Evolutionary conservation across 371 early-diverging fungal genomes (phyloP).

Genomic region (Mucor mucedo): DNA sequence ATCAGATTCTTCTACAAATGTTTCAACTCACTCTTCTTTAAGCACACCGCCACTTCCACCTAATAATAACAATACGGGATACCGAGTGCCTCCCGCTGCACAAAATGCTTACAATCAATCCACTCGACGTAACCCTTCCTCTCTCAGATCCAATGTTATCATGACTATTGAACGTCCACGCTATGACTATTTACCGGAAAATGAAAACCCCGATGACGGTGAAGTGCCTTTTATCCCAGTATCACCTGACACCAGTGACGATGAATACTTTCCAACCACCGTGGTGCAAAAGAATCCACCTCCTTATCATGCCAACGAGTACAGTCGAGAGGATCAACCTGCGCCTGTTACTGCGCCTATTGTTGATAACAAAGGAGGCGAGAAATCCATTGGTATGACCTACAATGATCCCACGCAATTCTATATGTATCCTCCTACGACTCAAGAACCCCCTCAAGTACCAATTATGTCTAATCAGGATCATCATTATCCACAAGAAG

Average conservation of each 20-base stretch:
- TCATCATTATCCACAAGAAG: no score
- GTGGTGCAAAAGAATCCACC: neutral
- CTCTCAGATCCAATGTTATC: constrained; percentile 25
- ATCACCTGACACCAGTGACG: constrained; percentile 39
- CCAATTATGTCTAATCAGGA: neutral
- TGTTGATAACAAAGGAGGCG: neutral
- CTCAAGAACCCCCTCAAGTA: constrained; percentile 5
- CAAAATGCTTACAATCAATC: neutral
- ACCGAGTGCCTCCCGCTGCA: neutral
- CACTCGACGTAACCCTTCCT: constrained; percentile 12
- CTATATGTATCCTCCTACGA: constrained; percentile 11
- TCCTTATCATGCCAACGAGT: constrained; percentile 4
- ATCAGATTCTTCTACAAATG: constrained; percentile 7
- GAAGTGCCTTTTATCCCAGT: constrained; percentile 36
- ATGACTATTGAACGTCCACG: constrained; percentile 35
- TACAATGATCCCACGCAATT: constrained; percentile 13
- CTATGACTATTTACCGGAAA: constrained; percentile 17
- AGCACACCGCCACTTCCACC: neutral
- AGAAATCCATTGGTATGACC: neutral
- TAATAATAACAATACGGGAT: neutral
- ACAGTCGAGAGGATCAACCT: neutral
- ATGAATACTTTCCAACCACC: constrained; percentile 9
- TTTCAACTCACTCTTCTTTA: constrained; percentile 7
- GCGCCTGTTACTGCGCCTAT: neutral
- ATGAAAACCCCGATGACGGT: constrained; percentile 18